Evolutionary conservation across 2,329 filamentous ascomycete species (phyloP).

Genomic region (Microsporum canis): DNA sequence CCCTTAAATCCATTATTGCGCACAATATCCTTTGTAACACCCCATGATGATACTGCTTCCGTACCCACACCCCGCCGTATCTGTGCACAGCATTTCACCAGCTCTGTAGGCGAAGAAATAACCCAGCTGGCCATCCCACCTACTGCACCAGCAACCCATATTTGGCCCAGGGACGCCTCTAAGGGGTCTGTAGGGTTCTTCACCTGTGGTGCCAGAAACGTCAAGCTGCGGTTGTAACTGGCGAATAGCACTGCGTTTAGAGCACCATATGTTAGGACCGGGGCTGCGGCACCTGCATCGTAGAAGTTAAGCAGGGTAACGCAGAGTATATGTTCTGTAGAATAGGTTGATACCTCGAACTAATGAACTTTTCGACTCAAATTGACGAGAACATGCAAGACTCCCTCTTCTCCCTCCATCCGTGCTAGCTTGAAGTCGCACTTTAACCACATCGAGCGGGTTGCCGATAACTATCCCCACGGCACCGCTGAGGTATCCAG

Average conservation of each 20-base stretch:
- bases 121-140: constrained; percentile 78
- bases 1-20: constrained; percentile 52
- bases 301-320: not conserved
- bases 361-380: constrained; percentile 27
- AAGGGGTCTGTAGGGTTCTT: constrained; percentile 34
- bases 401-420: constrained; percentile 7
- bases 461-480: constrained; percentile 82
- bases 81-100: constrained; percentile 82
- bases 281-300: constrained; percentile 60
- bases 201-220: constrained; percentile 41
- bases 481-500: constrained; percentile 79
- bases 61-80: constrained; percentile 33
- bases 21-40: constrained; percentile 52
- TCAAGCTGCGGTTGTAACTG: constrained; percentile 76
- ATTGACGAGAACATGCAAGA: constrained; percentile 19
- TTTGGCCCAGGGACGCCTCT: constrained; percentile 48
- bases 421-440: constrained; percentile 58
- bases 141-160: constrained; percentile 67
- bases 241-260: constrained; percentile 85
- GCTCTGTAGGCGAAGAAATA: constrained; percentile 77
- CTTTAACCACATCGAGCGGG: constrained; percentile 68
- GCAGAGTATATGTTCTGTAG: not conserved
- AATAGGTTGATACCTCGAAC: constrained; percentile 27
- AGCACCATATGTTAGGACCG: constrained; percentile 78
- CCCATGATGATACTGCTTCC: constrained; percentile 42